Conservation (phyloP, 164 flowering plant genomes). For the Brasenia schreberi region DNA sequence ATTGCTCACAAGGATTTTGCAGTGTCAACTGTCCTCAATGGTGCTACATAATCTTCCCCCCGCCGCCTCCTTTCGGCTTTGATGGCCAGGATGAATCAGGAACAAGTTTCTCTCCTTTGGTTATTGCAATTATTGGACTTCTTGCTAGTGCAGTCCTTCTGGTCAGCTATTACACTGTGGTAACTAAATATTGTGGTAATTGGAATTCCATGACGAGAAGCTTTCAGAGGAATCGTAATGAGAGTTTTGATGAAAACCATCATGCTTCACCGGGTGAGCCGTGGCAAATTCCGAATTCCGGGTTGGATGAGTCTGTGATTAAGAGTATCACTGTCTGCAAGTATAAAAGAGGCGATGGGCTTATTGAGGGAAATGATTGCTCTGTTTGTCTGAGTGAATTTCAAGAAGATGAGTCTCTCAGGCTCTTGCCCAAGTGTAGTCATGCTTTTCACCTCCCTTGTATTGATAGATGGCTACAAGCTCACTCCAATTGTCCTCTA, state of each 20-base stretch:
- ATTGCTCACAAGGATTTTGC: slow-evolving; percentile 72
- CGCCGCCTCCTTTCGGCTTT: slow-evolving; percentile 52
- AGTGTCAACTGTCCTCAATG: slow-evolving; percentile 76
- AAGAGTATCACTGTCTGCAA: slow-evolving; percentile 48
- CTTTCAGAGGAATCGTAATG: slow-evolving; percentile 5
- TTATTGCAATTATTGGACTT: slow-evolving; percentile 64
- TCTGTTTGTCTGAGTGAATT: slow-evolving; percentile 73
- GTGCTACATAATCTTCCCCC: slow-evolving; percentile 65
- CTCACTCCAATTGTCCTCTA: slow-evolving; percentile 73
- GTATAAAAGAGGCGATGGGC: slow-evolving; percentile 53
- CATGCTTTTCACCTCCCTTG: slow-evolving; percentile 76
- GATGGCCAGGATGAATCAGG: slow-evolving; percentile 26
- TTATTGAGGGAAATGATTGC: slow-evolving; percentile 66
- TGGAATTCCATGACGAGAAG: slow-evolving; percentile 10
- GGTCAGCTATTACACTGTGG: slow-evolving; percentile 50
- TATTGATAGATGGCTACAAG: slow-evolving; percentile 77
- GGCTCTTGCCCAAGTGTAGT: slow-evolving; percentile 71
- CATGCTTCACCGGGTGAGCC: slow-evolving; percentile 19
- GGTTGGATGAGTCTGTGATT: slow-evolving; percentile 62
- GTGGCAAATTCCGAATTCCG: slow-evolving; percentile 27
- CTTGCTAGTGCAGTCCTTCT: slow-evolving; percentile 65
- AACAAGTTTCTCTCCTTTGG: slow-evolving; percentile 55
- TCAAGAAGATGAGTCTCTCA: slow-evolving; percentile 47
- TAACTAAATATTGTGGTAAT: slow-evolving; percentile 49
- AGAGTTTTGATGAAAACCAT: slow-evolving; percentile 17